Percentiles rank a stretch among this genome's conserved stretches.
phyloP scores from a whole-genome alignment of 306 rosid genomes.

The Hylodesmum podocarpum region DNA sequence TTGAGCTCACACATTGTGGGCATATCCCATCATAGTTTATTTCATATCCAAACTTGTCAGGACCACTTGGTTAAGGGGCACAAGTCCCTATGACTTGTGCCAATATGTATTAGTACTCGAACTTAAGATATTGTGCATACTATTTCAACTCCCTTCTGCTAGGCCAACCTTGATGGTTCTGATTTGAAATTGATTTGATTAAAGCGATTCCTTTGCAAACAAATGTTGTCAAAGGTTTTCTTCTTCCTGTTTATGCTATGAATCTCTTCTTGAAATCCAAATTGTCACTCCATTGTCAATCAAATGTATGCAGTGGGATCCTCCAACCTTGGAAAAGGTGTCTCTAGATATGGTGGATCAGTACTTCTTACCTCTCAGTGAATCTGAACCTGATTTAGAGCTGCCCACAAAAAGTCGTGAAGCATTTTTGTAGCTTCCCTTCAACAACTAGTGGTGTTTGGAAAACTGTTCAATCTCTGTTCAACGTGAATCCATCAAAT shows the following conservation, averaged over 20 bases:
- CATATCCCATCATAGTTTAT: too few relatives aligned
- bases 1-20: too few relatives aligned
- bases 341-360: constrained; percentile 79
- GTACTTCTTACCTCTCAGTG: constrained; percentile 65
- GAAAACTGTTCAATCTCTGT: too few relatives aligned
- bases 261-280: neutral
- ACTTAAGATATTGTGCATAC: too few relatives aligned
- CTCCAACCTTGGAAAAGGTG: constrained; percentile 82
- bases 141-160: too few relatives aligned
- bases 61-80: too few relatives aligned
- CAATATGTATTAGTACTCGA: too few relatives aligned
- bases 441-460: neutral
- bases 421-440: constrained; percentile 52
- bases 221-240: neutral
- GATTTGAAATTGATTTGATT: neutral
- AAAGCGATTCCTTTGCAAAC: neutral
- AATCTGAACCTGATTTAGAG: constrained; percentile 70
- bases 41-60: too few relatives aligned
- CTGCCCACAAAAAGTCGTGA: constrained; percentile 69
- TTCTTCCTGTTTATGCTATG: neutral
- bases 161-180: too few relatives aligned
- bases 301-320: constrained; percentile 79
- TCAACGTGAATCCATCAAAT: too few relatives aligned
- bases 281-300: neutral
- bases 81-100: too few relatives aligned